These are phyloP conservation scores for Blastocystis sp. DNA, from an alignment of 352 stramenopile species.

Conservation along the genomic window DNA sequence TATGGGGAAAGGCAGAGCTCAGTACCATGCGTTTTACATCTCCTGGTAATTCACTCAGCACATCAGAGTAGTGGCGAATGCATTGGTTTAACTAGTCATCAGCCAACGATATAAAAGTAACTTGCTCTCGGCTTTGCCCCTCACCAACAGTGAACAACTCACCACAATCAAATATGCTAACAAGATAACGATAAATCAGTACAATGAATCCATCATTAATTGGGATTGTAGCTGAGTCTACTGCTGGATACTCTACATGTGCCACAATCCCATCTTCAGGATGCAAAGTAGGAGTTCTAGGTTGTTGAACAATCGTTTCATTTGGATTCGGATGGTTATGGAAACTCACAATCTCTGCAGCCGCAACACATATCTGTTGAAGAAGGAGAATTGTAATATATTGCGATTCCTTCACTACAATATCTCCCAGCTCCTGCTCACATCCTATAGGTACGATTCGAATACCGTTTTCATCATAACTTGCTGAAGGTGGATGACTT, in stretches of 20 bases:
- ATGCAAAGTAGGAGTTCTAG: not conserved
- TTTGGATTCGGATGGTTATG: not conserved
- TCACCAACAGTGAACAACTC: conserved; percentile 29
- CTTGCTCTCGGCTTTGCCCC: not conserved
- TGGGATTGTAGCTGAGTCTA: not conserved
- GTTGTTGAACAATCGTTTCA: not conserved
- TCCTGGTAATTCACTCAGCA: conserved; percentile 30
- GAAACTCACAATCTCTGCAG: not conserved
- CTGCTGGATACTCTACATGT: not conserved
- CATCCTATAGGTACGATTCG: not conserved
- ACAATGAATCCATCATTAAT: not conserved
- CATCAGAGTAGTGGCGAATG: not conserved
- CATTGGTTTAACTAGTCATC: not conserved
- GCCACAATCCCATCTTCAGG: no score
- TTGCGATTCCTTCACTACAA: conserved; percentile 41
- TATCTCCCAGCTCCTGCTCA: not conserved
- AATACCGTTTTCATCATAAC: not conserved
- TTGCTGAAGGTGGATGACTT: not conserved
- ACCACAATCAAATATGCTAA: conserved; percentile 16
- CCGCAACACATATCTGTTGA: conserved; percentile 13
- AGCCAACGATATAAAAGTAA: not conserved
- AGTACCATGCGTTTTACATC: not conserved
- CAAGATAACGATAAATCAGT: conserved; percentile 18
- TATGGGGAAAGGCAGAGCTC: not conserved
- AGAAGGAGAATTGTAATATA: not conserved